phyloP scores from a whole-genome alignment of 345 rosid species.

The Lepidium aucheri region DNA sequence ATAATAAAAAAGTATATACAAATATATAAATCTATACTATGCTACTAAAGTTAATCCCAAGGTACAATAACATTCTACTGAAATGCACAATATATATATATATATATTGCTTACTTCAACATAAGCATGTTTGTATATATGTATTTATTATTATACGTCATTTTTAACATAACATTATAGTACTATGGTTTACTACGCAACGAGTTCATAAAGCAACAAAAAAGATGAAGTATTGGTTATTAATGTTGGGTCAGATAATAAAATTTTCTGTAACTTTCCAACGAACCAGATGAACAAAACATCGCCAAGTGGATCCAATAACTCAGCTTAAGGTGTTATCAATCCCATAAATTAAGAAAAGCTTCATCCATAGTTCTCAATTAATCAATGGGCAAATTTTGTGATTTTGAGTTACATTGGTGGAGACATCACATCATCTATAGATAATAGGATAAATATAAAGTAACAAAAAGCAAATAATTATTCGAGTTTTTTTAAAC shows the following conservation, averaged over 20 bases:
- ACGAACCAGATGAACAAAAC: not conserved
- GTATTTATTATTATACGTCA: not conserved
- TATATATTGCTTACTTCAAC: not conserved
- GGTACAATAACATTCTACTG: too few species aligned
- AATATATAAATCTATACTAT: too few species aligned
- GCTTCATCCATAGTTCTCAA: not conserved
- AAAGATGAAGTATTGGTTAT: not conserved
- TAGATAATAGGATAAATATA: not conserved
- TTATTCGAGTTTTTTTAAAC: not conserved
- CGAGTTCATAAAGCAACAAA: not conserved
- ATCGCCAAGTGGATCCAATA: slow-evolving; percentile 15
- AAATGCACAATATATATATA: too few species aligned
- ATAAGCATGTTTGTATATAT: not conserved
- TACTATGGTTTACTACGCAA: not conserved
- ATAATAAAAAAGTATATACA: too few species aligned
- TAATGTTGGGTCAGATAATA: slow-evolving; percentile 5
- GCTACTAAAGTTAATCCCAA: too few species aligned
- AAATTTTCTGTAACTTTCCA: slow-evolving; percentile 5
- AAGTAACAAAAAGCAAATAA: slow-evolving; percentile 7
- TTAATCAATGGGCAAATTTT: not conserved
- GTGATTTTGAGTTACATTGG: not conserved
- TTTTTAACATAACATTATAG: too few species aligned
- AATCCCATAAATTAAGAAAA: not conserved
- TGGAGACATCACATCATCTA: not conserved
- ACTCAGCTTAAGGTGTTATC: not conserved